phyloP scores from a whole-genome alignment of 805 yeast species.

The Kazachstania africana region DNA sequence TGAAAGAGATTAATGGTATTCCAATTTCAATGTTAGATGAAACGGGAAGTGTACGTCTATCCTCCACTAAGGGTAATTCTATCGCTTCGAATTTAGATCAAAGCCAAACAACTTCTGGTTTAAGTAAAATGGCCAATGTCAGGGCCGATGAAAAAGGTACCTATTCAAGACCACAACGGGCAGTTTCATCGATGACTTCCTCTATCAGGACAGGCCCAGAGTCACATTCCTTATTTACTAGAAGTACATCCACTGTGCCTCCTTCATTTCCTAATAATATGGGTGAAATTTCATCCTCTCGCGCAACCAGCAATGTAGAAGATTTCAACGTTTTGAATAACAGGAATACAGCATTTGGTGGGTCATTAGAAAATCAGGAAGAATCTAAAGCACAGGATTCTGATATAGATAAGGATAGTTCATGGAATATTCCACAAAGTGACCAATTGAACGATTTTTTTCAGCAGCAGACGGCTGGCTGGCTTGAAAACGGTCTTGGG shows the following conservation, averaged over 20 bases:
- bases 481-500: conserved; percentile 61
- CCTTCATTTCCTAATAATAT: background rate
- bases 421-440: background rate
- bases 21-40: conserved; percentile 66
- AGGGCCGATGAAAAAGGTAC: background rate
- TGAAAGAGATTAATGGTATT: conserved; percentile 55
- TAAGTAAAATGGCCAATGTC: background rate
- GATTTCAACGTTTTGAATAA: background rate
- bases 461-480: conserved; percentile 74
- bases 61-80: background rate
- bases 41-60: conserved; percentile 48
- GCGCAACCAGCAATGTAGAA: background rate
- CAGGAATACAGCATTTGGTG: background rate
- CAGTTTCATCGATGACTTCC: conserved; percentile 1
- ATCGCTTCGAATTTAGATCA: background rate
- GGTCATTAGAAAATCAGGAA: background rate
- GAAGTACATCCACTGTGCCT: background rate
- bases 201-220: background rate
- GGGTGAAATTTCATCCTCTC: no score
- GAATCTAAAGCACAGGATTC: background rate
- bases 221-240: conserved; percentile 1
- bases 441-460: conserved; percentile 42
- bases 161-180: background rate
- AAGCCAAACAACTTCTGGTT: background rate
- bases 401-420: background rate